These are phyloP conservation scores for Favolaschia claudopus DNA, from an alignment of 768 basidiomycete species.

Conservation along the genomic window DNA sequence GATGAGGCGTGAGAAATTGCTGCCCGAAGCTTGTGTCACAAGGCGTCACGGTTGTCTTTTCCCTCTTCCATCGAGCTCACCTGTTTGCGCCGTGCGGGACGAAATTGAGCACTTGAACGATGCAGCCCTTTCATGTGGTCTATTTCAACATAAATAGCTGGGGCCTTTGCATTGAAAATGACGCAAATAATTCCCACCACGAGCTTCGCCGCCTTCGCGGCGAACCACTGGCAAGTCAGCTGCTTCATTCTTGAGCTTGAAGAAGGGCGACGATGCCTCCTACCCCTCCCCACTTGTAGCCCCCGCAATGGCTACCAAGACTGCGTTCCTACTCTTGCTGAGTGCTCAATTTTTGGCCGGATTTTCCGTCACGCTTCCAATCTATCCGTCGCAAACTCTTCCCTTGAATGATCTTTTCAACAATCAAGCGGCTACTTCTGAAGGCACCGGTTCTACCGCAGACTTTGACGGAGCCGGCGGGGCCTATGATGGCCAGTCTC, in stretches of 20 bases:
- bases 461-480: conserved; percentile 48
- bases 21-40: too few species aligned
- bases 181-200: not conserved
- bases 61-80: too few species aligned
- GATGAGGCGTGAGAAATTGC: too few species aligned
- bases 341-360: conserved; percentile 2
- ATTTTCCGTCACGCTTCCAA: conserved; percentile 1
- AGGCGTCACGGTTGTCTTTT: too few species aligned
- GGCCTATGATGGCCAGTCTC: conserved; percentile 49
- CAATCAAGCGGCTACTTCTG: conserved; percentile 51
- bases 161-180: not conserved
- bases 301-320: conserved; percentile 9
- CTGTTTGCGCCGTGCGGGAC: too few species aligned
- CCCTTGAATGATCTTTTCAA: conserved; percentile 41
- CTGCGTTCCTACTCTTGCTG: conserved; percentile 8
- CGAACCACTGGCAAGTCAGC: conserved; percentile 3
- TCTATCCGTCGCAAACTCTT: conserved; percentile 42
- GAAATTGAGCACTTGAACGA: too few species aligned
- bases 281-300: not conserved
- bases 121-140: not conserved
- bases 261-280: too few species aligned
- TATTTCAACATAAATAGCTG: not conserved
- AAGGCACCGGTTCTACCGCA: conserved; percentile 39
- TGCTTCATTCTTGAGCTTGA: too few species aligned
- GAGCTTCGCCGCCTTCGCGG: conserved; percentile 13